Evolutionary conservation across 768 basidiomycete species (phyloP), one percentile per base, ranked within the genome.

Genomic region (Lactarius quietus): DNA sequence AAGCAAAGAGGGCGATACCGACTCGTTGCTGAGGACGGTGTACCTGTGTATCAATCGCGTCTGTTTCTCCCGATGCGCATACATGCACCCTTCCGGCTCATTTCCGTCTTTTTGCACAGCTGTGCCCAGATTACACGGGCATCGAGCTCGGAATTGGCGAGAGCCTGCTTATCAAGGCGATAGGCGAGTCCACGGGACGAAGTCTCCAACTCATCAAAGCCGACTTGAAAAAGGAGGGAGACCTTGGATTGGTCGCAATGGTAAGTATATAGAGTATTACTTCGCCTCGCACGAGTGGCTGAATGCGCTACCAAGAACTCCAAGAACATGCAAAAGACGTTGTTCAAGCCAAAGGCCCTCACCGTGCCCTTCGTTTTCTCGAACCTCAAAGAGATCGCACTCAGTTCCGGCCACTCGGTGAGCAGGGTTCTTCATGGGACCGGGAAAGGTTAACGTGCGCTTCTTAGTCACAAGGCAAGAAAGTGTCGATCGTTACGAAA

Each of bases 11-110:
- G 88, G 83, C 41, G 91, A 94, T 66, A 80, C 81, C 6, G 82
- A 86, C 28, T 87, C 90, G 8, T 82, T 99, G 36, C 82, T 98
- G 6, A 92, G 95, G 72, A 86, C 88, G 1, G 89, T 99, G 2
- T 99, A 99, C 72, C 82, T 99, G 1, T 98, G 97, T 74, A 98
- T 98, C 73, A 99, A 99, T 73, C 81, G 95, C 66, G 95, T 98
- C 74, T 60, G 86, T 76, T 17, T 41, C 33, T 33, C 51, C 51
- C 28, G n/a, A 45, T 18, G 15, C 36, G 3, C 51, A 9, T 7
- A 3, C 57, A 43, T 26, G 8, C 4, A 33, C 15, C 20, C 57
- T 55, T 35, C 65, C 14, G 59, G 55, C 35, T 60, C 58, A 41
- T 52, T 52, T 20, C 26, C 12, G 20, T 17, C 28, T 9, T 36